These are phyloP conservation scores for Aquilaria sinensis DNA, from an alignment of 345 rosid genomes.

Conservation along the genomic window DNA sequence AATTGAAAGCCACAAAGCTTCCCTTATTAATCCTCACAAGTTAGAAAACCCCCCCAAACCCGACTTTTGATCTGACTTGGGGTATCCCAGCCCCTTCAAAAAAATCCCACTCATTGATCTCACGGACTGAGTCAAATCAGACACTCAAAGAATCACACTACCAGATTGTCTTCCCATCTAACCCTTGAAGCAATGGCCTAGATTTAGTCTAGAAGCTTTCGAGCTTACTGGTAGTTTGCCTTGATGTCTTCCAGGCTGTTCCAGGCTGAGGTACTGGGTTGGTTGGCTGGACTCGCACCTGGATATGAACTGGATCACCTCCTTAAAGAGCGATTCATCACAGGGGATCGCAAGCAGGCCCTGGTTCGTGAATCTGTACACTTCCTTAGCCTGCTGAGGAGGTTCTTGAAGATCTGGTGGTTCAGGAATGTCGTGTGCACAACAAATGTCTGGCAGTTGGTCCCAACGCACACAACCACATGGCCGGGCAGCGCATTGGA, in stretches of 20 bases:
- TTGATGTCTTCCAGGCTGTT: conserved; percentile 50
- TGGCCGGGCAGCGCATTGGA: conserved; percentile 88
- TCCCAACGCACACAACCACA: conserved; percentile 80
- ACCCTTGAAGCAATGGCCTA: conserved; percentile 65
- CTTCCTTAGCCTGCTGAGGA: conserved; percentile 76
- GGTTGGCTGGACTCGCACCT: conserved; percentile 47
- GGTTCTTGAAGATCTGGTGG: conserved; percentile 72
- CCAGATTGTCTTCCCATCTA: conserved; percentile 45
- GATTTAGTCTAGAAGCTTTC: conserved; percentile 64
- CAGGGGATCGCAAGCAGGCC: conserved; percentile 91
- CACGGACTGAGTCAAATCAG: conserved; percentile 32
- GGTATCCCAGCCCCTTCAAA: not conserved
- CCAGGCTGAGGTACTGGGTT: conserved; percentile 20
- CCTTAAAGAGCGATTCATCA: conserved; percentile 80
- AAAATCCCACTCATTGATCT: not conserved
- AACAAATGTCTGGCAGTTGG: conserved; percentile 57
- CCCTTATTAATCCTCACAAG: conserved; percentile 4
- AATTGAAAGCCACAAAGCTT: conserved; percentile 7
- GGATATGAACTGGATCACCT: conserved; percentile 58
- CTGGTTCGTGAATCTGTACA: conserved; percentile 70
- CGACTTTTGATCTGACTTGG: conserved; percentile 16
- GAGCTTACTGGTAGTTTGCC: conserved; percentile 45
- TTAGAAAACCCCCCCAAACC: conserved; percentile 5
- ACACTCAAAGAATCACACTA: conserved; percentile 15
- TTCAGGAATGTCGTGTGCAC: conserved; percentile 85